Evolutionary conservation across 371 early-diverging fungal species (phyloP).

Genomic region (Mycotypha africana): DNA sequence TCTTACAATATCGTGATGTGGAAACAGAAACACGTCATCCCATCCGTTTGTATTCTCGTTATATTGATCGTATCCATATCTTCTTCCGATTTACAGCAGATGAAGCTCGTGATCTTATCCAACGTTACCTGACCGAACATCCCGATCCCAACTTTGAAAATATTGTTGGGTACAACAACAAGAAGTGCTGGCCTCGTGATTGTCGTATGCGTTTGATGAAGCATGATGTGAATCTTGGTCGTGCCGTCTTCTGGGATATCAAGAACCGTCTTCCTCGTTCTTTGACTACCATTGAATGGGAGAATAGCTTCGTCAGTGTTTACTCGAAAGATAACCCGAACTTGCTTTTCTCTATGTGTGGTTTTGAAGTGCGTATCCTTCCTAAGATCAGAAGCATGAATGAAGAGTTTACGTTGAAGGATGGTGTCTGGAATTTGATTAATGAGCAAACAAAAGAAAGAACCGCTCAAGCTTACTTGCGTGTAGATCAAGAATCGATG

Average conservation of each 20-base stretch:
- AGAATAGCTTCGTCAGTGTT: slow-evolving; percentile 92
- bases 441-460: slow-evolving; percentile 96
- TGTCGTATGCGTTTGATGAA: slow-evolving; percentile 99
- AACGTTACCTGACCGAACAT: slow-evolving; percentile 95
- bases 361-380: slow-evolving; percentile 88
- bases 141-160: slow-evolving; percentile 99
- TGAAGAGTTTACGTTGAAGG: slow-evolving; percentile 88
- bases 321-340: slow-evolving; percentile 97
- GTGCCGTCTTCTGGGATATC: slow-evolving; percentile 98
- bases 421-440: slow-evolving; percentile 96
- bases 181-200: slow-evolving; percentile 97
- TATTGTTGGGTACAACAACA: slow-evolving; percentile 96
- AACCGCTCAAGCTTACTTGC: slow-evolving; percentile 93
- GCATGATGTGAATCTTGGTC: slow-evolving; percentile 81
- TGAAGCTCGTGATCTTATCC: slow-evolving; percentile 92
- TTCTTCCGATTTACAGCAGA: slow-evolving; percentile 92
- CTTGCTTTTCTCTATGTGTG: slow-evolving; percentile 86
- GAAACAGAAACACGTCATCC: slow-evolving; percentile 94
- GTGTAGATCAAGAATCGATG: slow-evolving; percentile 93
- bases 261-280: slow-evolving; percentile 96
- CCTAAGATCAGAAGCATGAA: slow-evolving; percentile 83
- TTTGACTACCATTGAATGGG: slow-evolving; percentile 97
- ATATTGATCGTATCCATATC: slow-evolving; percentile 92
- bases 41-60: slow-evolving; percentile 93
- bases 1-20: slow-evolving; percentile 92